Evolutionary conservation across 768 basidiomycete genomes (phyloP).

Genomic region (Tremella fuciformis): DNA sequence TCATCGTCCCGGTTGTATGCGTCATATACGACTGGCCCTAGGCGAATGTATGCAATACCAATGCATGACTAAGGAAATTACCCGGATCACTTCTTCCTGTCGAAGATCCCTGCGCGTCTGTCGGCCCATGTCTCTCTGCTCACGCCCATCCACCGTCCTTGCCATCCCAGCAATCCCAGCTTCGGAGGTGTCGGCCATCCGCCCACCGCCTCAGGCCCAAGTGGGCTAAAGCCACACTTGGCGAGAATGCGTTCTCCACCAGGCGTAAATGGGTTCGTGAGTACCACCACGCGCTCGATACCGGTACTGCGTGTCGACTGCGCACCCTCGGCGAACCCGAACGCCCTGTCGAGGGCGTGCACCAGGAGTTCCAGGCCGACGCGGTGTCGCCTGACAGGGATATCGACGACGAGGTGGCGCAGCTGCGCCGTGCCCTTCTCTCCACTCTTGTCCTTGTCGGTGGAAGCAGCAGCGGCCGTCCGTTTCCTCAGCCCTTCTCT

Average conservation of each 20-base stretch:
- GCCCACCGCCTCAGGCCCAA: too few species aligned
- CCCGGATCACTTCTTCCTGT: neutral
- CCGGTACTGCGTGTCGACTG: neutral
- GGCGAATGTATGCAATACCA: too few species aligned
- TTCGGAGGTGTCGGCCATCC: neutral
- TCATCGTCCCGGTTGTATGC: too few species aligned
- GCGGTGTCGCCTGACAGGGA: slow-evolving; percentile 14
- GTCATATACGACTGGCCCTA: too few species aligned
- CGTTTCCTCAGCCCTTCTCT: neutral
- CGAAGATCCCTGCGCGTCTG: neutral
- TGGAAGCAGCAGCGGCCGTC: neutral
- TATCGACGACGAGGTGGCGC: slow-evolving; percentile 38
- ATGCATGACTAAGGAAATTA: too few species aligned
- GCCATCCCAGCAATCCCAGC: slow-evolving; percentile 1
- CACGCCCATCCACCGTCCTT: slow-evolving; percentile 8
- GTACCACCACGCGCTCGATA: slow-evolving; percentile 7
- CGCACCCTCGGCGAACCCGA: slow-evolving; percentile 1
- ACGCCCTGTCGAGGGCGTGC: slow-evolving; percentile 16
- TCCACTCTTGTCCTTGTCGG: neutral
- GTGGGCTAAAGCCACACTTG: slow-evolving; percentile 8
- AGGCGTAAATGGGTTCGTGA: slow-evolving; percentile 10
- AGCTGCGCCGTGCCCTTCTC: slow-evolving; percentile 18
- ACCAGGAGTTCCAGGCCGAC: slow-evolving; percentile 19
- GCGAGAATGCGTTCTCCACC: slow-evolving; percentile 6
- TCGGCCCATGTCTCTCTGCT: neutral